These are phyloP conservation scores for Dendrobium chrysotoxum DNA, from an alignment of 106 monocot species.

Conservation along the genomic window DNA sequence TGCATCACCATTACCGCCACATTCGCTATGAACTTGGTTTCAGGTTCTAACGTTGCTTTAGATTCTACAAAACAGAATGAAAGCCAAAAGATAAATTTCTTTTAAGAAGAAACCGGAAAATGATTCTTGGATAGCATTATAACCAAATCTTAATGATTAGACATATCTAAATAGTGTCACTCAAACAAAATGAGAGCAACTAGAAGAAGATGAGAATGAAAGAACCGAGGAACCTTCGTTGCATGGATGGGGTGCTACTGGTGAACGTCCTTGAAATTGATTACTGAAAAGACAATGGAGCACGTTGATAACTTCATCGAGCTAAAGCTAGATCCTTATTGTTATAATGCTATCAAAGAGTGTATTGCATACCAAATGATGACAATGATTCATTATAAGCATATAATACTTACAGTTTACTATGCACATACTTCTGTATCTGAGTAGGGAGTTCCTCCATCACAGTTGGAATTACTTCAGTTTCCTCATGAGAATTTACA, in stretches of 20 bases:
- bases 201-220: background rate
- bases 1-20: background rate
- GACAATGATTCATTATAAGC: background rate
- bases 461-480: slow-evolving; percentile 6
- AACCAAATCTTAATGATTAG: background rate
- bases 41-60: slow-evolving; percentile 10
- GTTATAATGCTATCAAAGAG: background rate
- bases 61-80: background rate
- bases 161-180: background rate
- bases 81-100: background rate
- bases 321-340: too few species aligned
- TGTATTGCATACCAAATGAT: slow-evolving; percentile 1
- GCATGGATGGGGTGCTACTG: slow-evolving; percentile 17
- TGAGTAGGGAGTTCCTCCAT: slow-evolving; percentile 15
- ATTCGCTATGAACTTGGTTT: slow-evolving; percentile 4
- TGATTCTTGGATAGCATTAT: background rate
- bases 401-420: slow-evolving; percentile 28
- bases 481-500: slow-evolving; percentile 6
- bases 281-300: slow-evolving; percentile 13
- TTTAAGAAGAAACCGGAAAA: background rate
- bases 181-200: background rate
- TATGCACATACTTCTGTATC: slow-evolving; percentile 9
- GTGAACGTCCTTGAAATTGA: slow-evolving; percentile 8
- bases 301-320: background rate
- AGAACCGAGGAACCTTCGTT: slow-evolving; percentile 21